A percentile compares a stretch with the other conserved stretches of the same genome.
Evolutionary conservation across 2,329 filamentous ascomycete species (phyloP).

Genomic region (Scedosporium aurantiacum): DNA sequence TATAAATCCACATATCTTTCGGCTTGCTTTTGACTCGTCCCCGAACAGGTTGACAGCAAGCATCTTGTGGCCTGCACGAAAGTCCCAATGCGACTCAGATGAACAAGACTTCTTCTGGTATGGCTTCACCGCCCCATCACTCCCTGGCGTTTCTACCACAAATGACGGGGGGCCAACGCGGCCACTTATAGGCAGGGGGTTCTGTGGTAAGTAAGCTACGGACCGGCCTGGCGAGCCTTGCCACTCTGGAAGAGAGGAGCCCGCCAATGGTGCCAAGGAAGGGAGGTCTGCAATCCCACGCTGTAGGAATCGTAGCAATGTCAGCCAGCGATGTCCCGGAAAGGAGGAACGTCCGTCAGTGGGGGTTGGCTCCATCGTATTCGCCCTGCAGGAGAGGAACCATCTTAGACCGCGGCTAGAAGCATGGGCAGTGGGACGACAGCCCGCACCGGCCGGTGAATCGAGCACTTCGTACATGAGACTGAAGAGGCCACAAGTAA

Average conservation of each 20-base stretch:
- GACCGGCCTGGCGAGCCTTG: not conserved
- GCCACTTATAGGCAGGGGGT: not conserved
- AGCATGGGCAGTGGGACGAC: not conserved
- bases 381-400: not conserved
- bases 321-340: not conserved
- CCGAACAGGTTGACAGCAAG: no score
- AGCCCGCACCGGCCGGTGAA: not conserved
- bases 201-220: not conserved
- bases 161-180: not conserved
- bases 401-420: not conserved
- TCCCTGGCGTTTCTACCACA: not conserved
- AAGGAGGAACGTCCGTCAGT: not conserved
- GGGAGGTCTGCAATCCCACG: not conserved
- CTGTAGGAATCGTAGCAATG: not conserved
- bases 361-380: not conserved
- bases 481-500: not conserved
- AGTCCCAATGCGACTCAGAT: not conserved
- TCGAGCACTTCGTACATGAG: not conserved
- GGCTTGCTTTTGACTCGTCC: not conserved
- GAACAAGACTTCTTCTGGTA: not conserved
- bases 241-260: not conserved
- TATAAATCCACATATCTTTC: no score
- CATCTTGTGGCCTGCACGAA: not conserved
- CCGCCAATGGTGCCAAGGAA: no score
- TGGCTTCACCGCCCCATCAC: not conserved